Base-by-base conservation (phyloP, 148 eudicot genomes). In the Talinum fruticosum region DNA sequence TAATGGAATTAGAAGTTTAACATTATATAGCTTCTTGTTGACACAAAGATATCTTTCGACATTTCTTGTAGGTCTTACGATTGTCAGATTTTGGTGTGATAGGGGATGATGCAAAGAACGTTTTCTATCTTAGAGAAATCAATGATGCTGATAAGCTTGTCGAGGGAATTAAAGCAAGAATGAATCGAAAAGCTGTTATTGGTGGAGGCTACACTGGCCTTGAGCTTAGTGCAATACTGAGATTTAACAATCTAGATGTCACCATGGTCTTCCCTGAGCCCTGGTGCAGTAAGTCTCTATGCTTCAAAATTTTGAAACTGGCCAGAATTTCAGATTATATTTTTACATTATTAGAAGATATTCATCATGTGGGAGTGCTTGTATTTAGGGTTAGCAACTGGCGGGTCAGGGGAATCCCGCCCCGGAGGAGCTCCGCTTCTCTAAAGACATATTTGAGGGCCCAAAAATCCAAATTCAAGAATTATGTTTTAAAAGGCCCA, bases 281-380 rank as follows among this genome's bases (percentile, higher is more conserved):
- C 33, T 93, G 98, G 98, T 96, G 99, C 95, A 96, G 99, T 96
- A 93, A 90, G 99, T 91, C n/a, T n/a, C n/a, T n/a, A n/a, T n/a
- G n/a, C n/a, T n/a, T n/a, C n/a, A n/a, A n/a, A n/a, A n/a, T n/a
- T n/a, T n/a, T n/a, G n/a, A n/a, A n/a, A n/a, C n/a, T n/a, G n/a
- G n/a, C n/a, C n/a, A n/a, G n/a, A n/a, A n/a, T n/a, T n/a, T n/a
- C n/a, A n/a, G n/a, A n/a, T n/a, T n/a, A n/a, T n/a, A n/a, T n/a
- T n/a, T n/a, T n/a, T n/a, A n/a, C n/a, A n/a, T n/a, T n/a, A n/a
- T n/a, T n/a, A n/a, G n/a, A n/a, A n/a, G n/a, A n/a, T n/a, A n/a
- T n/a, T n/a, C n/a, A n/a, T n/a, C n/a, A n/a, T n/a, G n/a, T n/a
- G n/a, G n/a, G n/a, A n/a, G n/a, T n/a, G n/a, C n/a, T n/a, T n/a